Evolutionary conservation across 1,139 yeast species (phyloP).

Genomic region (Hanseniaspora gamundiae): DNA sequence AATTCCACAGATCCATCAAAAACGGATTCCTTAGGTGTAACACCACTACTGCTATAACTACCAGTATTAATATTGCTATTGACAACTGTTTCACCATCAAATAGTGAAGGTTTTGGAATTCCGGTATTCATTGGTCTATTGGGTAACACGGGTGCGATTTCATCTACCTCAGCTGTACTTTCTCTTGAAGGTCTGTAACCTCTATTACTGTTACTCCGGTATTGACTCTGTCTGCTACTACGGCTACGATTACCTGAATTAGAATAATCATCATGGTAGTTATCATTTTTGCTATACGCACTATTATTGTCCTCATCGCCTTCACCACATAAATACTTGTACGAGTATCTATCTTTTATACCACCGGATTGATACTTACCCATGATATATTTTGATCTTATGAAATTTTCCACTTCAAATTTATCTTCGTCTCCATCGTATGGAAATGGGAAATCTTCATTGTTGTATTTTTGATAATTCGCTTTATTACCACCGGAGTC

Average conservation of each 20-base stretch:
- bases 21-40: conserved; percentile 18
- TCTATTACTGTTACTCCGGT: conserved; percentile 3
- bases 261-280: conserved; percentile 3
- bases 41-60: conserved; percentile 20
- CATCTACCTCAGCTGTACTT: neutral
- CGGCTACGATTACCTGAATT: conserved; percentile 6
- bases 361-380: conserved; percentile 39
- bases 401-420: conserved; percentile 34
- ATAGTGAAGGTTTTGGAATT: conserved; percentile 19
- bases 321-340: conserved; percentile 5
- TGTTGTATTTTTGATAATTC: conserved; percentile 28
- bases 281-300: conserved; percentile 7
- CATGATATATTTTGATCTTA: conserved; percentile 44
- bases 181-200: no score
- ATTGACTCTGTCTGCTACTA: no score
- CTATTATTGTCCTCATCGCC: conserved; percentile 6
- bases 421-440: conserved; percentile 37
- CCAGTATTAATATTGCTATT: conserved; percentile 17
- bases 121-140: conserved; percentile 16
- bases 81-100: conserved; percentile 19
- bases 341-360: conserved; percentile 17
- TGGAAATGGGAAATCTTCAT: conserved; percentile 50
- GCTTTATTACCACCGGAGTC: conserved; percentile 23
- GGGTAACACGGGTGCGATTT: neutral
- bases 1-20: conserved; percentile 19